A percentile compares a stretch with the other conserved stretches of the same genome.
Evolutionary conservation across 257 asterid species (phyloP).

Genomic region (Mitragyna speciosa): DNA sequence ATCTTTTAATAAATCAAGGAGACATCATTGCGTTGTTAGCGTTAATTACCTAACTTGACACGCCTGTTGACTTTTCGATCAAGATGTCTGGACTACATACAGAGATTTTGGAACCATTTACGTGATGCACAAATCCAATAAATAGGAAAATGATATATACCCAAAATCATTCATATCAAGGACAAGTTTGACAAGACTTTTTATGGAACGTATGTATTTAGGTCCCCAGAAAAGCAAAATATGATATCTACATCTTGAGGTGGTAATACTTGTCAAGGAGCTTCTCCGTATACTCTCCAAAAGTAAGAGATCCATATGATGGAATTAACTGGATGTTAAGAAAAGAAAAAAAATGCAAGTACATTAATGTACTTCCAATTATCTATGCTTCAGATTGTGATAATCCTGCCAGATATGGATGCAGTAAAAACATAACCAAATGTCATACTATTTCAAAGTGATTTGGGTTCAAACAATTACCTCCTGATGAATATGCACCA

Average conservation of each 20-base stretch:
- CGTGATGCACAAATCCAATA: not conserved
- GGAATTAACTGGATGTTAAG: constrained; percentile 43
- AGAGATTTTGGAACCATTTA: not conserved
- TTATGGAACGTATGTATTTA: too few relatives aligned
- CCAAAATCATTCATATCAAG: not conserved
- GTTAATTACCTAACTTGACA: not conserved
- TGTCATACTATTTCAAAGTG: not conserved
- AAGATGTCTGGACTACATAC: not conserved
- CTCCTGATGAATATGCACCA: constrained; percentile 61
- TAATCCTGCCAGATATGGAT: not conserved
- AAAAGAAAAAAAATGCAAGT: not conserved
- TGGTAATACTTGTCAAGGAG: constrained; percentile 87
- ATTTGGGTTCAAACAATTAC: constrained; percentile 33
- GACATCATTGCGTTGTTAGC: not conserved
- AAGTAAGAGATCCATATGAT: constrained; percentile 62
- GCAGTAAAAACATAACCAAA: not conserved
- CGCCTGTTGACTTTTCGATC: not conserved
- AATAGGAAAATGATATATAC: not conserved
- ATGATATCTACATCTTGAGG: constrained; percentile 33
- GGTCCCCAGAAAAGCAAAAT: not conserved
- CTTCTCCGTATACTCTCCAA: constrained; percentile 86
- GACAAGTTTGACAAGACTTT: not conserved
- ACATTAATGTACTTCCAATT: not conserved
- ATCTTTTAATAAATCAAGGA: not conserved
- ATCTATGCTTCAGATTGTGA: not conserved